These are phyloP conservation scores for Colletotrichum sojae DNA, from an alignment of 2,329 filamentous ascomycete species.

Conservation along the genomic window DNA sequence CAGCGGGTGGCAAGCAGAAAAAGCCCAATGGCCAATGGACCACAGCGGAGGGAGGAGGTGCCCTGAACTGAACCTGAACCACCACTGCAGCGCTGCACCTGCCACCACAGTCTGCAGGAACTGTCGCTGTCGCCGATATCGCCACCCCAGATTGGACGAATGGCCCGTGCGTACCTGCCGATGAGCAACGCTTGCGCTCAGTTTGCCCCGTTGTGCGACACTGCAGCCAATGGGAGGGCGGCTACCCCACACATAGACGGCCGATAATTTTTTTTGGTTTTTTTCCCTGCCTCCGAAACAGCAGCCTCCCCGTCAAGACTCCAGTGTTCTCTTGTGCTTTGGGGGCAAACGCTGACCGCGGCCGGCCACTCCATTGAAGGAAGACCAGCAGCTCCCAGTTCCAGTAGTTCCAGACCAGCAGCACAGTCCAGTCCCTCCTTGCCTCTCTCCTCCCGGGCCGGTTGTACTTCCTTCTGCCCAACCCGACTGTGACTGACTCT, in stretches of 20 bases:
- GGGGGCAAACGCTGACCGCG: not conserved
- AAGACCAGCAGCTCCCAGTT: too few species aligned
- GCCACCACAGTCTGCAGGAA: not conserved
- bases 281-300: slow-evolving; percentile 36
- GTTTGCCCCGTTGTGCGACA: not conserved
- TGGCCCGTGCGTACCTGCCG: slow-evolving; percentile 23
- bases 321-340: not conserved
- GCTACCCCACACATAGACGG: slow-evolving; percentile 37
- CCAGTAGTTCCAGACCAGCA: too few species aligned
- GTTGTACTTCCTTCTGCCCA: slow-evolving; percentile 1
- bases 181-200: slow-evolving; percentile 27
- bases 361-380: too few species aligned
- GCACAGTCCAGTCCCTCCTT: not conserved
- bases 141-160: slow-evolving; percentile 37
- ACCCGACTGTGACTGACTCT: not conserved
- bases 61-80: too few species aligned
- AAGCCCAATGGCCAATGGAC: not conserved
- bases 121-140: slow-evolving; percentile 34
- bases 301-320: slow-evolving; percentile 2
- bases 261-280: slow-evolving; percentile 40
- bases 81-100: too few species aligned
- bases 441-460: not conserved
- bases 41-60: not conserved
- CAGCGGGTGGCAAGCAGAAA: slow-evolving; percentile 1
- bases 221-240: slow-evolving; percentile 10